Percentiles rank a stretch among this genome's conserved stretches.
Evolutionary conservation across 2,329 filamentous ascomycete genomes (phyloP).

Genomic region (Colletotrichum navitas): DNA sequence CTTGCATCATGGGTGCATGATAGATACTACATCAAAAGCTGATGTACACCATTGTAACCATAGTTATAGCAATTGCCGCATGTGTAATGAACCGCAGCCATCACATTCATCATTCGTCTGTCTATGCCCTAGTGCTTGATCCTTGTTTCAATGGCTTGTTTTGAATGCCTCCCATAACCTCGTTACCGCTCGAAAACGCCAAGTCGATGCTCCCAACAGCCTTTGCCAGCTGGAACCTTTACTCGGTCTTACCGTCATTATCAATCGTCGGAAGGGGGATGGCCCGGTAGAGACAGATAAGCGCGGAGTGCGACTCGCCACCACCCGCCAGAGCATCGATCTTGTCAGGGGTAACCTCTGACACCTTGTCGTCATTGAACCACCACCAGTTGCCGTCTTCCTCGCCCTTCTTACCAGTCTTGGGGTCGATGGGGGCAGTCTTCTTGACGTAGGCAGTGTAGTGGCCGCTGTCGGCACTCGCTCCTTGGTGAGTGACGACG

Average conservation of each 20-base stretch:
- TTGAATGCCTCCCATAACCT: constrained; percentile 38
- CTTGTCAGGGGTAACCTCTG: constrained; percentile 91
- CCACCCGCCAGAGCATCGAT: constrained; percentile 91
- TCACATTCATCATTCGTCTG: constrained; percentile 34
- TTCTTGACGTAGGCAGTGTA: constrained; percentile 99
- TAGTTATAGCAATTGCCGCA: constrained; percentile 11
- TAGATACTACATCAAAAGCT: not conserved
- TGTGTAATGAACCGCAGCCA: constrained; percentile 29
- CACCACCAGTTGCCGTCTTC: constrained; percentile 99
- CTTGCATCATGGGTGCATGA: not conserved
- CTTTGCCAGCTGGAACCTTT: constrained; percentile 42
- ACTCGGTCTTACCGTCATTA: constrained; percentile 50
- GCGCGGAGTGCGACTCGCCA: constrained; percentile 86
- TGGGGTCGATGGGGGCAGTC: constrained; percentile 76
- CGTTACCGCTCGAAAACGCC: constrained; percentile 40
- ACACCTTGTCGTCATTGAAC: constrained; percentile 99
- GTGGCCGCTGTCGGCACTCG: constrained; percentile 96
- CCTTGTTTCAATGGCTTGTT: constrained; percentile 28
- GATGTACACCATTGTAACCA: constrained; percentile 1
- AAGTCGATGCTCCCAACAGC: constrained; percentile 31
- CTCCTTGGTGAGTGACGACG: constrained; percentile 95
- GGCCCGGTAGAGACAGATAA: constrained; percentile 83
- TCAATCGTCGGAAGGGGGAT: constrained; percentile 75
- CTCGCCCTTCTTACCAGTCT: constrained; percentile 80
- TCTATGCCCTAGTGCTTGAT: constrained; percentile 33